These are phyloP conservation scores for Fusarium kyushuense DNA, from an alignment of 2,329 filamentous ascomycete genomes.

Conservation along the genomic window DNA sequence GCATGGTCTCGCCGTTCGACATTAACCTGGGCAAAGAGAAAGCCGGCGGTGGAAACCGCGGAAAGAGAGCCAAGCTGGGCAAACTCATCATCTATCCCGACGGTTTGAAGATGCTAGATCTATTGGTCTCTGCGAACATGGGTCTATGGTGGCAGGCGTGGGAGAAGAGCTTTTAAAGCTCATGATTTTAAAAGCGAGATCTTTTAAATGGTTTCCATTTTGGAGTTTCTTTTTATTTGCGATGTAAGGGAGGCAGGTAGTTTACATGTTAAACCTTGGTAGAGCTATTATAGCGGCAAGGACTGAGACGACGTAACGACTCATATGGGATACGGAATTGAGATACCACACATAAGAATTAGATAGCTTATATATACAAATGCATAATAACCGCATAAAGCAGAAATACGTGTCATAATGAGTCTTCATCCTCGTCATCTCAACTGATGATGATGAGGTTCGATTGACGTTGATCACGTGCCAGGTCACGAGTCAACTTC, in stretches of 20 bases:
- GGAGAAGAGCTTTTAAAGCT: conserved; percentile 65
- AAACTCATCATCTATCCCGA: conserved; percentile 92
- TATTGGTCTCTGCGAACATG: conserved; percentile 91
- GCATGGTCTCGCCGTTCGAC: conserved; percentile 65
- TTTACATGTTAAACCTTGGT: conserved; percentile 19
- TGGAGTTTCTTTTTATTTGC: conserved; percentile 22
- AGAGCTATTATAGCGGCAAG: conserved; percentile 32
- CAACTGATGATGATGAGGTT: conserved; percentile 1
- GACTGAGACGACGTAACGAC: conserved; percentile 38
- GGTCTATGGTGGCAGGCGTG: conserved; percentile 94
- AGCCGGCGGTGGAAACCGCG: conserved; percentile 86
- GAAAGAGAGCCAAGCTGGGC: conserved; percentile 90
- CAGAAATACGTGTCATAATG: not conserved
- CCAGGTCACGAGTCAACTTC: conserved; percentile 38
- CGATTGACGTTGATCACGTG: conserved; percentile 47
- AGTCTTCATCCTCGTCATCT: conserved; percentile 3
- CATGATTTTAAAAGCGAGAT: not conserved
- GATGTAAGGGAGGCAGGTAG: conserved; percentile 6
- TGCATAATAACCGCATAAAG: not conserved
- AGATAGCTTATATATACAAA: not conserved
- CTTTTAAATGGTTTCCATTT: conserved; percentile 8
- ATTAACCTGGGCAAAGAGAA: conserved; percentile 82
- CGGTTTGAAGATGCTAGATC: conserved; percentile 93
- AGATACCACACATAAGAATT: conserved; percentile 22
- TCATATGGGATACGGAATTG: conserved; percentile 24